Base-by-base conservation (phyloP, 495 filamentous ascomycete species). In the Aeminium ludgeri region DNA sequence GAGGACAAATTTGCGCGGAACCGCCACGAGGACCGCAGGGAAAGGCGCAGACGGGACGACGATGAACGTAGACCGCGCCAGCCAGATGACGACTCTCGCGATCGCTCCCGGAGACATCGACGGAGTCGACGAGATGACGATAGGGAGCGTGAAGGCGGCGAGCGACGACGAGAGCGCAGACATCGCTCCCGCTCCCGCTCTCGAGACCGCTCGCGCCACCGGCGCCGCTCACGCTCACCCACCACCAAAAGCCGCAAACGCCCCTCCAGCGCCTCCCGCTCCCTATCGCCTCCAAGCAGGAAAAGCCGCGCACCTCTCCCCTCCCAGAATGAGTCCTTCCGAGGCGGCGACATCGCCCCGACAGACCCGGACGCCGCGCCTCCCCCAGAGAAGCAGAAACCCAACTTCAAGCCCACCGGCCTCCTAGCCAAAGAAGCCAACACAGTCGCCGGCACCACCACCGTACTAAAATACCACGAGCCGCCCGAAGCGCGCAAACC, bases 381-480 rank as follows among this genome's bases (percentile, higher is more conserved):
- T 19, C 54, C 57, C 4, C 47, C 51, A 1, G 78, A 84, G 36
- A 87, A 85, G 48, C 73, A 94, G 55, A 86, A 84, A 53, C 81
- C 87, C 28, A 99, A 94, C 57, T 92, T 78, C 60, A 73, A 68
- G 4, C 72, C 68, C 30, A 83, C 82, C 0, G 89, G 89, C 15
- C 63, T 80, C 6, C 70, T 99, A 5, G 89, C 89, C 11, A 81
- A 82, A 7, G 84, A 84, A 49, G 83, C 83, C 34, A 96, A 95
- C 56, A 80, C 83, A 1, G 66, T 94, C 6, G 70, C 37, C 45
- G 75, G 74, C n/a, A 58, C 58, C 29, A 65, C 67, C 18, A 72
- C 91, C 34, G 76, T 83, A 2, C 65, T 99, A 16, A 96, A 96
- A 65, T 96, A 99, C 63, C 77, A 93, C 59, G 89, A 99, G 60